Evolutionary conservation across 1,284 basidiomycete genomes (phyloP), one percentile per base, ranked within the genome.

Genomic region (Irpex sp.): DNA sequence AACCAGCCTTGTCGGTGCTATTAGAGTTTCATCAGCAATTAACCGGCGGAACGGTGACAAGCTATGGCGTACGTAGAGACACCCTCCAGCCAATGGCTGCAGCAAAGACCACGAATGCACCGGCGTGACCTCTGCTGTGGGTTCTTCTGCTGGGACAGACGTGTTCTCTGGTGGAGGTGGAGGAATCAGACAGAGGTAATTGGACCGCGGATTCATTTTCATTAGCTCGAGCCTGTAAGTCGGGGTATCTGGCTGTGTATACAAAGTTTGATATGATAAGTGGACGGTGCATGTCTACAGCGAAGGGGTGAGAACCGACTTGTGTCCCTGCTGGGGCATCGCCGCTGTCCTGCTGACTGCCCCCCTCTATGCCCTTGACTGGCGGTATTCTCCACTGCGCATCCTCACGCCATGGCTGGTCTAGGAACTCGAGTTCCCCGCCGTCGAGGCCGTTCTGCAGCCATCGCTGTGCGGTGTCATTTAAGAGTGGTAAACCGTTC

Each of bases 1-100:
- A 97, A 97, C 96, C 96, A 98, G 48, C 89, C 85, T 82, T 93
- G 91, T 70, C 86, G 85, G 75, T 91, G 88, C 91, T 93, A 71
- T 67, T 65, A 61, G 67, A 63, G 68, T 59, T 26, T 51, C 49
- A 26, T 54, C 60, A 21, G 58, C 65, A 63, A 59, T 59, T 66
- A 31, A 65, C 62, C 63, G 61, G 57, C 19, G 62, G 44, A 31
- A 49, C 58, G 57, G 15, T 44, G 40, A 11, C 48, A 62, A 62
- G 21, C n/a, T 26, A 38, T 48, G 59, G 82, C 89, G 74, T 78
- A 93, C 91, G 77, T 92, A 93, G 75, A 93, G 84, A 75, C 91
- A 93, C 64, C 82, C 85, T 67, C 88, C 91, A 64, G 85, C 79
- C 65, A 93, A 80, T 58, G 91, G 87, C 70, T 91, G 88, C 40